These are phyloP conservation scores for Sporothrix pseudoabietina DNA, from an alignment of 2,329 filamentous ascomycete genomes.

Conservation along the genomic window DNA sequence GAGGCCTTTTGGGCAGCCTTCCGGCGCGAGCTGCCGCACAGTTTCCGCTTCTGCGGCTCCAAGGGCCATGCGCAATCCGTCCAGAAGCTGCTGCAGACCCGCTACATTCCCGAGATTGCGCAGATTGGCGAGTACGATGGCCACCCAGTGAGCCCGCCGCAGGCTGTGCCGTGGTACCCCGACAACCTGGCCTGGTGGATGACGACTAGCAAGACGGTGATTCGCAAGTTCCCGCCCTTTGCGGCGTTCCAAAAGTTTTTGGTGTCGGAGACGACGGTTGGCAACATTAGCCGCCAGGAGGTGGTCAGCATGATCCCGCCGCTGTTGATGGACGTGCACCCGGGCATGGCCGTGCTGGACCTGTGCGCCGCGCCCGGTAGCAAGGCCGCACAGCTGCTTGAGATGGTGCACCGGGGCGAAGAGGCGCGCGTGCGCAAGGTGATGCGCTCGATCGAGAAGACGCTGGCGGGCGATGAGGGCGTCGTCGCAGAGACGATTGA, in stretches of 20 bases:
- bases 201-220: conserved; percentile 95
- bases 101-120: conserved; percentile 88
- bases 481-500: conserved; percentile 8
- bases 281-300: conserved; percentile 97
- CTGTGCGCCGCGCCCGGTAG: conserved; percentile 96
- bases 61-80: conserved; percentile 94
- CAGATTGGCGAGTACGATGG: conserved; percentile 83
- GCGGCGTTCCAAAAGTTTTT: conserved; percentile 96
- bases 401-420: conserved; percentile 91
- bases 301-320: conserved; percentile 99
- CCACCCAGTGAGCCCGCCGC: conserved; percentile 76
- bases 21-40: conserved; percentile 86
- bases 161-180: conserved; percentile 87
- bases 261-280: conserved; percentile 93
- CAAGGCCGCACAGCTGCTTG: conserved; percentile 92
- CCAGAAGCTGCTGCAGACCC: conserved; percentile 80
- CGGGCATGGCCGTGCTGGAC: conserved; percentile 90
- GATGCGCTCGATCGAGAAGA: conserved; percentile 55
- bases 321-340: conserved; percentile 84
- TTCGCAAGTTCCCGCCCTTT: conserved; percentile 92
- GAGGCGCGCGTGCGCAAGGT: conserved; percentile 79
- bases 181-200: conserved; percentile 95
- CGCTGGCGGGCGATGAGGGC: conserved; percentile 53
- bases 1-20: conserved; percentile 82
- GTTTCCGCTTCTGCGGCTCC: conserved; percentile 95